Percentiles rank a stretch among this genome's conserved stretches.
These are phyloP conservation scores for Euphorbia tirucalli DNA, from an alignment of 345 rosid species.

Conservation along the genomic window DNA sequence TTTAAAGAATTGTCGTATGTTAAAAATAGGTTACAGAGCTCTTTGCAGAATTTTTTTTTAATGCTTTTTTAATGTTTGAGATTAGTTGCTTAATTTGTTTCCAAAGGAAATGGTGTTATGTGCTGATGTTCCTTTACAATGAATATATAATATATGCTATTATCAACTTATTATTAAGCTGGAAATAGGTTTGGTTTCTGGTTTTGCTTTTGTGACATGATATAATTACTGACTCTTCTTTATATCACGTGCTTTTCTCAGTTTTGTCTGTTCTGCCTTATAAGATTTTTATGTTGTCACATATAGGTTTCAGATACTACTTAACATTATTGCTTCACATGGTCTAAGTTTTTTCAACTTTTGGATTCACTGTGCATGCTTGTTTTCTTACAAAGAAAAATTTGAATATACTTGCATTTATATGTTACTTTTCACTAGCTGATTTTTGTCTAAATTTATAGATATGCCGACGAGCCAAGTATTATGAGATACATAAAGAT, in stretches of 20 bases:
- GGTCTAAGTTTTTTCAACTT: background rate
- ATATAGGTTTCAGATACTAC: background rate
- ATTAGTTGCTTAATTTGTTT: background rate
- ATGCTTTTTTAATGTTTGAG: background rate
- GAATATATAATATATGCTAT: background rate
- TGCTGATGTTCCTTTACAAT: background rate
- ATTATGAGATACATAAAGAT: conserved; percentile 84
- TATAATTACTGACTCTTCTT: background rate
- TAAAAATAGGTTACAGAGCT: background rate
- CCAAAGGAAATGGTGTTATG: background rate
- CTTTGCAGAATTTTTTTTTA: background rate
- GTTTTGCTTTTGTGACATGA: background rate
- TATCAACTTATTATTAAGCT: background rate
- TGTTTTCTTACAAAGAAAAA: background rate
- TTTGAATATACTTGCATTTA: background rate
- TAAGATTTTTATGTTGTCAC: background rate
- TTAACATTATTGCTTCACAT: background rate
- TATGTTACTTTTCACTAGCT: background rate
- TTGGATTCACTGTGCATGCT: background rate
- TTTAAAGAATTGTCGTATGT: no score
- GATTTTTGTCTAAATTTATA: conserved; percentile 23
- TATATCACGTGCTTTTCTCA: background rate
- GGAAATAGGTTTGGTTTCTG: background rate
- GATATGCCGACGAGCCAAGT: conserved; percentile 69
- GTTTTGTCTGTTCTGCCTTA: background rate